Percentiles rank a stretch among this genome's conserved stretches.
phyloP scores from a whole-genome alignment of 192 early-diverging fungal species.

The Backusella liffmaniae region DNA sequence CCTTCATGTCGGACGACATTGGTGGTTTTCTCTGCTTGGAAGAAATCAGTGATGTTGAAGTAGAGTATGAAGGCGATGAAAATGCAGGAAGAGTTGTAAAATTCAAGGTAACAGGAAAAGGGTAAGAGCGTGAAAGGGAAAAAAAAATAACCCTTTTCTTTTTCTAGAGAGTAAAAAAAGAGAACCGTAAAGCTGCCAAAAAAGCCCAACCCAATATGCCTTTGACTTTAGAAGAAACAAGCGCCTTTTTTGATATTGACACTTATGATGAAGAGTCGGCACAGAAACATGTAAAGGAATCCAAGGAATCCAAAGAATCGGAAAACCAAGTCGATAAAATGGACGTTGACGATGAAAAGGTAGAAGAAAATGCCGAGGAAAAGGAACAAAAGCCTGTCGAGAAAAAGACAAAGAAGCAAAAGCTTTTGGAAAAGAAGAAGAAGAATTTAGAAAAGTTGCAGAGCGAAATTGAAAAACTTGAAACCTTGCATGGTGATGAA shows the following conservation, averaged over 20 bases:
- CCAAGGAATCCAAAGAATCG: neutral
- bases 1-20: slow-evolving; percentile 60
- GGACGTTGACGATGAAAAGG: slow-evolving; percentile 3
- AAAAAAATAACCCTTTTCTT: slow-evolving; percentile 20
- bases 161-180: slow-evolving; percentile 21
- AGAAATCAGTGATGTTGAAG: slow-evolving; percentile 83
- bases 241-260: slow-evolving; percentile 71
- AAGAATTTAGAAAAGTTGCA: slow-evolving; percentile 14
- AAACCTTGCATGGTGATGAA: slow-evolving; percentile 39
- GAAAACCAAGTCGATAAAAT: neutral
- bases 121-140: neutral
- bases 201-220: slow-evolving; percentile 51
- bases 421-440: slow-evolving; percentile 10
- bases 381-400: neutral
- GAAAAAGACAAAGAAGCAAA: slow-evolving; percentile 21
- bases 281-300: neutral
- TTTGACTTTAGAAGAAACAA: slow-evolving; percentile 42
- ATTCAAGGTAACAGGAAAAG: slow-evolving; percentile 59
- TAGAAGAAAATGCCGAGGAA: slow-evolving; percentile 1
- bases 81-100: slow-evolving; percentile 66
- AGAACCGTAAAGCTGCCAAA: slow-evolving; percentile 20
- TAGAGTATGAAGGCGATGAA: slow-evolving; percentile 64
- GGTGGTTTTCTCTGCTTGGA: slow-evolving; percentile 87
- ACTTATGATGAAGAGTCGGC: slow-evolving; percentile 72
- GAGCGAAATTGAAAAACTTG: slow-evolving; percentile 6